phyloP scores from a whole-genome alignment of 805 yeast species.

The Debaryomyces castellii region DNA sequence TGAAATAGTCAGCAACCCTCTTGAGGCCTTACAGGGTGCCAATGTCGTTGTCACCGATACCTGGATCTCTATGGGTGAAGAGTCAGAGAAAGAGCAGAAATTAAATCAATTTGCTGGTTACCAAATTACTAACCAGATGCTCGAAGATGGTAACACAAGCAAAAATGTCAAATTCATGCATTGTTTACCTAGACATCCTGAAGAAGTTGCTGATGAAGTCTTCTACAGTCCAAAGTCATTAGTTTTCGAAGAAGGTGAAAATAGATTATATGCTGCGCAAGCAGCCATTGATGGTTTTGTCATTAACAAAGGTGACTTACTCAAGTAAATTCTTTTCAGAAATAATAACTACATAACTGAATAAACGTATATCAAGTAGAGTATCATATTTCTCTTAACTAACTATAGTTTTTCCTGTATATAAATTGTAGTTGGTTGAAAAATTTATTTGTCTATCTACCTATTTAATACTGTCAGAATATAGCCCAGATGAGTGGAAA shows the following conservation, averaged over 20 bases:
- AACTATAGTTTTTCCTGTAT: conserved; percentile 2
- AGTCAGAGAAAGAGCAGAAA: conserved; percentile 67
- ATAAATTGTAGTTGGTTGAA: conserved; percentile 5
- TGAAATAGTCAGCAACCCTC: conserved; percentile 68
- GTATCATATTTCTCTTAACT: no score
- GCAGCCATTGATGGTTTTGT: conserved; percentile 91
- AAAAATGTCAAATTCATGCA: conserved; percentile 90
- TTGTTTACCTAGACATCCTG: conserved; percentile 92
- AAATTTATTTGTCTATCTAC: conserved; percentile 1
- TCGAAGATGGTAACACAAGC: conserved; percentile 56
- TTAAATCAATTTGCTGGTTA: conserved; percentile 82
- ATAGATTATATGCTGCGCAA: conserved; percentile 93
- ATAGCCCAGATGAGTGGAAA: neutral
- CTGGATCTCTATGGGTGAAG: conserved; percentile 98
- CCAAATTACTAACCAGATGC: conserved; percentile 73
- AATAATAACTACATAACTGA: neutral
- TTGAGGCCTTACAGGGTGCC: conserved; percentile 69
- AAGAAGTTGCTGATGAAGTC: conserved; percentile 92
- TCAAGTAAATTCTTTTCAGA: neutral
- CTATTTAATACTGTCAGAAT: neutral
- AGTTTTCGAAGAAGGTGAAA: conserved; percentile 95
- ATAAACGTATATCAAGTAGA: neutral
- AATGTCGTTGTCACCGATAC: conserved; percentile 92
- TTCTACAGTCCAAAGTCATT: conserved; percentile 78
- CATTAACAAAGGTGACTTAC: conserved; percentile 41